Percentiles rank a stretch among this genome's conserved stretches.
phyloP scores from a whole-genome alignment of 345 rosid species.

The Syzygium oleosum region DNA sequence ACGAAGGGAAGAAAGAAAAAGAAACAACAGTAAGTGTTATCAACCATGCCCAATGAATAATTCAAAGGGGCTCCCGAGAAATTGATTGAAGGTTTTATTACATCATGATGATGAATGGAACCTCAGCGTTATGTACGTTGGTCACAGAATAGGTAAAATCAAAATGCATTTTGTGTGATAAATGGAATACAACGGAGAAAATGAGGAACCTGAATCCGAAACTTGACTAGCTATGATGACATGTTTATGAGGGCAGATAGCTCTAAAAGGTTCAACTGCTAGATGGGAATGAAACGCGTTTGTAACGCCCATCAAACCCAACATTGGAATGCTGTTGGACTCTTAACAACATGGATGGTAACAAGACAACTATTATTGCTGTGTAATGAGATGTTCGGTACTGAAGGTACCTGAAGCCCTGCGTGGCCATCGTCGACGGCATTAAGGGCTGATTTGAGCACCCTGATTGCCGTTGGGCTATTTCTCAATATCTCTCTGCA shows the following conservation, averaged over 20 bases:
- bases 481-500: constrained; percentile 82
- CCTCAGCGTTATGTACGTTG: neutral
- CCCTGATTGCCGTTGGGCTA: constrained; percentile 89
- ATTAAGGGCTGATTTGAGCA: constrained; percentile 85
- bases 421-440: constrained; percentile 96
- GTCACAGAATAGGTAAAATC: neutral
- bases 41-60: neutral
- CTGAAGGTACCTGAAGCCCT: constrained; percentile 60
- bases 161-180: fast-evolving
- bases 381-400: neutral
- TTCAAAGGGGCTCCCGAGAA: neutral
- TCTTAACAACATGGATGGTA: neutral
- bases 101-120: neutral
- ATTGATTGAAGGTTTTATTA: neutral
- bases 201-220: neutral
- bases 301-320: neutral
- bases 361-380: neutral
- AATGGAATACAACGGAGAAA: neutral
- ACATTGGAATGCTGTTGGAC: neutral
- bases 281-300: neutral
- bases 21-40: neutral
- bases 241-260: neutral
- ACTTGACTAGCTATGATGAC: neutral
- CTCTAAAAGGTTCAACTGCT: neutral
- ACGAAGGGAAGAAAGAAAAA: neutral